A percentile compares a stretch with the other conserved stretches of the same genome.
Conservation (phyloP, 345 rosid genomes). For the Psidium friedrichsthalianum region DNA sequence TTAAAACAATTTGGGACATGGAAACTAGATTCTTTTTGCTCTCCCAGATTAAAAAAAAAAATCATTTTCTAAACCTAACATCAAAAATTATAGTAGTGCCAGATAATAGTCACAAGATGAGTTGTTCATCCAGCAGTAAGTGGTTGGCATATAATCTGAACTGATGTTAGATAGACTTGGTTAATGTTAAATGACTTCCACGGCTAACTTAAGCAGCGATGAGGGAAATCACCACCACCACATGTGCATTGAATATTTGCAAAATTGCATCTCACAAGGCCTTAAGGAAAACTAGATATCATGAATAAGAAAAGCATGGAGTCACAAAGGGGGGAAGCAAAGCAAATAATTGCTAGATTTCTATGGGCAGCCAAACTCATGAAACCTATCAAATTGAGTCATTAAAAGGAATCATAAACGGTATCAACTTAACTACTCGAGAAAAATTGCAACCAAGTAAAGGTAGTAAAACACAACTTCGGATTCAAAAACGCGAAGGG, state of each 20-base stretch:
- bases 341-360: neutral
- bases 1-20: neutral
- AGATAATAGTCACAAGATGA: neutral
- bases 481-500: neutral
- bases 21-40: neutral
- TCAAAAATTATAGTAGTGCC: neutral
- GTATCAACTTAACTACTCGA: neutral
- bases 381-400: neutral
- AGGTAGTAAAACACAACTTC: neutral
- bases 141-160: neutral
- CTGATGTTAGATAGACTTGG: neutral
- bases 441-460: neutral
- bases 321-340: neutral
- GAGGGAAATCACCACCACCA: neutral
- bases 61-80: neutral
- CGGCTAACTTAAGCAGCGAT: neutral
- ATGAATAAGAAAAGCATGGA: neutral
- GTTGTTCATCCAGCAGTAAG: neutral
- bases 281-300: neutral
- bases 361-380: neutral
- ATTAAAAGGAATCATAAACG: neutral
- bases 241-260: neutral
- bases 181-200: neutral
- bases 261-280: neutral
- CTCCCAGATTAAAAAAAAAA: neutral